These are phyloP conservation scores for Tricholoma sp. DNA, from an alignment of 768 basidiomycete genomes.

Conservation along the genomic window DNA sequence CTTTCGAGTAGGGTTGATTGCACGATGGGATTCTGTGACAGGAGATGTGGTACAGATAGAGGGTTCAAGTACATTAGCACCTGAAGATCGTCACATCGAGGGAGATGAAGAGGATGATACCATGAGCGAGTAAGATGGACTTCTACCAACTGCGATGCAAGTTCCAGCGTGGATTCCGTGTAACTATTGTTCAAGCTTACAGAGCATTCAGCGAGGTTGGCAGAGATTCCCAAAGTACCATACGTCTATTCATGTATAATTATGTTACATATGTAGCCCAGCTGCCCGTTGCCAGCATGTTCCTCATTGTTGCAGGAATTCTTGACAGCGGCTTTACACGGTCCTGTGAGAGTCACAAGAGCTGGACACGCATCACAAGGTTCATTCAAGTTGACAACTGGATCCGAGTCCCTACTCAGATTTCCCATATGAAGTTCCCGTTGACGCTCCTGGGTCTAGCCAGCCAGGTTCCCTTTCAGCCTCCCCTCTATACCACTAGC, in stretches of 20 bases:
- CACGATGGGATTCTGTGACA: conserved; percentile 66
- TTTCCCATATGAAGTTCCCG: conserved; percentile 44
- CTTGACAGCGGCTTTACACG: too few species aligned
- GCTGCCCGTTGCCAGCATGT: too few species aligned
- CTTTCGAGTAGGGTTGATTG: conserved; percentile 68
- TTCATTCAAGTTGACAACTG: background rate
- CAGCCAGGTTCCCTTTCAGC: conserved; percentile 46
- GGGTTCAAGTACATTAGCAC: conserved; percentile 31
- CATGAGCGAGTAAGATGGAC: conserved; percentile 46
- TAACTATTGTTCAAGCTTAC: too few species aligned
- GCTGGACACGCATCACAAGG: too few species aligned
- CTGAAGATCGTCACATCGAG: conserved; percentile 27
- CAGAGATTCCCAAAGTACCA: too few species aligned
- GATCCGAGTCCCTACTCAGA: background rate
- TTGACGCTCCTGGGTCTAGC: conserved; percentile 51
- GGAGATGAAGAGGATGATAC: conserved; percentile 30
- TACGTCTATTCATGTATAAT: background rate
- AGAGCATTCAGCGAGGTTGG: too few species aligned
- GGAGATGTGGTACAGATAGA: conserved; percentile 63
- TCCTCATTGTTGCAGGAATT: too few species aligned
- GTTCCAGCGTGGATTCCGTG: background rate
- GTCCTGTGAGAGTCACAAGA: too few species aligned
- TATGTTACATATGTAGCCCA: too few species aligned
- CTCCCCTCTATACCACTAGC: conserved; percentile 10
- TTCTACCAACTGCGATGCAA: too few species aligned